Conservation (phyloP, 306 rosid species). For the Gastrolobium villosum region DNA sequence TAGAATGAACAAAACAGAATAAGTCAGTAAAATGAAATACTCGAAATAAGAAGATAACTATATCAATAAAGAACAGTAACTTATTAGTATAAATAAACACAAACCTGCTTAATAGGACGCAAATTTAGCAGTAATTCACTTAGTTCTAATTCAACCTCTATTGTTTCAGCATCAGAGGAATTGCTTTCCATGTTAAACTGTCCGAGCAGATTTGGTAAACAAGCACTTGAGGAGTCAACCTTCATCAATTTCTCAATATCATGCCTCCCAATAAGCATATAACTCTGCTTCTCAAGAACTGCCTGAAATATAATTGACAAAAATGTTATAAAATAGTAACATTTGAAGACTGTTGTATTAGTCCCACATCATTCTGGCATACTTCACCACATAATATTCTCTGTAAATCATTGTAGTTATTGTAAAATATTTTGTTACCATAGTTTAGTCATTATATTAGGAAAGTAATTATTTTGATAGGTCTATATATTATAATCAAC, state of each 20-base stretch:
- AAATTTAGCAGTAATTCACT: conserved; percentile 76
- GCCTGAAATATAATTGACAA: conserved; percentile 68
- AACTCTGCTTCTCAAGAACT: conserved; percentile 99
- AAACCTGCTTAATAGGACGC: conserved; percentile 96
- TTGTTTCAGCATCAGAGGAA: conserved; percentile 78
- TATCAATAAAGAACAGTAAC: conserved; percentile 28
- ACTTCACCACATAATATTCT: too few species aligned
- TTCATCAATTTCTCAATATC: conserved; percentile 96
- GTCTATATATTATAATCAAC: too few species aligned
- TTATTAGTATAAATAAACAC: conserved; percentile 27
- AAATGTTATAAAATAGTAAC: conserved; percentile 22
- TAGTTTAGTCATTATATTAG: too few species aligned
- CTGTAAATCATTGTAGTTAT: too few species aligned
- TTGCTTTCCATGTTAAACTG: conserved; percentile 60
- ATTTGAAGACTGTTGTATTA: not conserved
- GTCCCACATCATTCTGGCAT: too few species aligned
- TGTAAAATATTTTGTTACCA: too few species aligned
- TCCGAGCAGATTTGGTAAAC: conserved; percentile 70
- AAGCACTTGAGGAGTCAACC: conserved; percentile 82
- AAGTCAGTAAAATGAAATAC: conserved; percentile 8
- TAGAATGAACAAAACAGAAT: conserved; percentile 30
- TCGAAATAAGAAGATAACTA: conserved; percentile 3
- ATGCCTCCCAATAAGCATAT: conserved; percentile 98
- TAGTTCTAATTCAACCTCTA: conserved; percentile 82
- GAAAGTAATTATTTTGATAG: too few species aligned